A percentile compares a stretch with the other conserved stretches of the same genome.
Conservation (phyloP, 2,329 filamentous ascomycete species). For the Colletotrichum chrysophilum region DNA sequence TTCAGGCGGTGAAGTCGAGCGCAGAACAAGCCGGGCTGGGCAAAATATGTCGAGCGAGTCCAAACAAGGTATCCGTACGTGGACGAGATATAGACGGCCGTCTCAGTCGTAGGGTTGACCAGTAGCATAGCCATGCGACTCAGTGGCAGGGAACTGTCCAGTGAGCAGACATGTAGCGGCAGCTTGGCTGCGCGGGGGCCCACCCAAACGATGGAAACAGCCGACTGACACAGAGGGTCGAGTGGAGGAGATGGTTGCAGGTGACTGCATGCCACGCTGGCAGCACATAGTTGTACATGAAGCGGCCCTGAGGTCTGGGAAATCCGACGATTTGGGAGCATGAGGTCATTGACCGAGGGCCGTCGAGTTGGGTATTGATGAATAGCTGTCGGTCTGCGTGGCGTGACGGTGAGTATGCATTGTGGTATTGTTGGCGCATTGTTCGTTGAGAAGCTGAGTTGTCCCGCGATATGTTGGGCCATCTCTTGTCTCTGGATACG, state of each 20-base stretch:
- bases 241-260: conserved; percentile 14
- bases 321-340: conserved; percentile 19
- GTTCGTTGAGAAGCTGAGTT: background rate
- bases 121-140: background rate
- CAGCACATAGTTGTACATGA: conserved; percentile 16
- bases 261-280: conserved; percentile 25
- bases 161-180: background rate
- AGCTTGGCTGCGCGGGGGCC: conserved; percentile 19
- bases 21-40: background rate
- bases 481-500: background rate
- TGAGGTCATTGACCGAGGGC: conserved; percentile 19
- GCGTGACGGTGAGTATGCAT: background rate
- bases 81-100: background rate
- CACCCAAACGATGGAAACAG: conserved; percentile 18
- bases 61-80: background rate
- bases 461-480: background rate
- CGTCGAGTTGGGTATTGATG: conserved; percentile 14
- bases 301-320: background rate
- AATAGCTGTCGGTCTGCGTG: background rate
- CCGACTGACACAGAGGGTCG: conserved; percentile 13
- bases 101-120: background rate
- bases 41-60: background rate
- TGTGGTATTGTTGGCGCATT: conserved; percentile 14
- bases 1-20: conserved; percentile 14
- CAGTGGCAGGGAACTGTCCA: background rate